Percentiles rank a stretch among this genome's conserved stretches.
These are phyloP conservation scores for Diaporthe caulivora DNA, from an alignment of 2,329 filamentous ascomycete species.

Conservation along the genomic window DNA sequence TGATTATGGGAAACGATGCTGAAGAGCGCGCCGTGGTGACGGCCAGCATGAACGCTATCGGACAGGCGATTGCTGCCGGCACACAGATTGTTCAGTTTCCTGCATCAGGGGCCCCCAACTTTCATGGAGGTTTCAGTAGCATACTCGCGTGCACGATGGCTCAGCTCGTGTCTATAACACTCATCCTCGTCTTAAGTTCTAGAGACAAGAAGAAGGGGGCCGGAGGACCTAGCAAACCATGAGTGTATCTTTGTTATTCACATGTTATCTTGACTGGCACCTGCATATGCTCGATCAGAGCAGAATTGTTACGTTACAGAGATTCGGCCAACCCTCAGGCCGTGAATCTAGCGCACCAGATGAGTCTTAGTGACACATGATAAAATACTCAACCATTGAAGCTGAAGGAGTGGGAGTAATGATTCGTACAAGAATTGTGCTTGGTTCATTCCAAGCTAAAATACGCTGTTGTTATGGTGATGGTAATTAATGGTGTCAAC, in stretches of 20 bases:
- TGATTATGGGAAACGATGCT: not conserved
- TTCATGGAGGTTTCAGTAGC: not conserved
- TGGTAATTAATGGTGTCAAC: not conserved
- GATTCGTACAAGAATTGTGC: not conserved
- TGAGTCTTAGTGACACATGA: too few species aligned
- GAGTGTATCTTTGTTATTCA: rapidly evolving
- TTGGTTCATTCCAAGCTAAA: not conserved
- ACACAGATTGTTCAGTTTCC: conserved; percentile 4
- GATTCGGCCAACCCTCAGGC: too few species aligned
- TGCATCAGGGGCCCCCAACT: not conserved
- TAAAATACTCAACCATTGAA: not conserved
- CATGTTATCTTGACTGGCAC: too few species aligned
- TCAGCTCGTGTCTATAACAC: not conserved
- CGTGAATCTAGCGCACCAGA: too few species aligned
- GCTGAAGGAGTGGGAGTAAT: not conserved
- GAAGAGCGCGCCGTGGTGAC: conserved; percentile 3
- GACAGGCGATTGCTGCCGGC: not conserved
- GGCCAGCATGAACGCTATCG: conserved; percentile 17
- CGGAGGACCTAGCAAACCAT: not conserved
- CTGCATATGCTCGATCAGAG: too few species aligned
- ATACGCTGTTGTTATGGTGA: not conserved
- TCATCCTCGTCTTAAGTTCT: not conserved
- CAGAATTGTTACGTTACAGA: too few species aligned
- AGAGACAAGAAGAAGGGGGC: not conserved
- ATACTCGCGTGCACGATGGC: not conserved